Evolutionary conservation across 495 filamentous ascomycete species (phyloP).

Genomic region (Polyplosphaeria fusca): DNA sequence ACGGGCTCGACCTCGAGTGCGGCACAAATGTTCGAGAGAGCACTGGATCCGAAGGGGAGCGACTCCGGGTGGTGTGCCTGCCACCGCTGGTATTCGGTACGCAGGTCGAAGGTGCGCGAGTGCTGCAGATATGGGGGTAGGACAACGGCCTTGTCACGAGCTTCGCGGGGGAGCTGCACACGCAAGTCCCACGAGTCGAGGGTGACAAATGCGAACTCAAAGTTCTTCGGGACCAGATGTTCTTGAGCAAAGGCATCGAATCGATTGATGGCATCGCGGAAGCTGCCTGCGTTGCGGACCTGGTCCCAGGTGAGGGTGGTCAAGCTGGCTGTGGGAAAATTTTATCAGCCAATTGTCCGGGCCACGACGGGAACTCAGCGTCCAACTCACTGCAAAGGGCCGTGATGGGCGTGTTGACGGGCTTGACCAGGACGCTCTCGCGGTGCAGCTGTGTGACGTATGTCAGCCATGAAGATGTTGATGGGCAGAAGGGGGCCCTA

Average conservation of each 20-base stretch:
- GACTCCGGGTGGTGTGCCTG: constrained; percentile 97
- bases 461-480: constrained; percentile 4
- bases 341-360: constrained; percentile 20
- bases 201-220: constrained; percentile 97
- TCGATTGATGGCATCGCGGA: constrained; percentile 91
- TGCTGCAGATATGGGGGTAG: constrained; percentile 96
- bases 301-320: constrained; percentile 99
- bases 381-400: constrained; percentile 92
- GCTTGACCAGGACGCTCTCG: constrained; percentile 94
- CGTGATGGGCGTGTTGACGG: constrained; percentile 96
- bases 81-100: constrained; percentile 97
- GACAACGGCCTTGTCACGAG: constrained; percentile 94
- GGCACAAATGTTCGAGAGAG: constrained; percentile 93
- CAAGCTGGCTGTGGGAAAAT: constrained; percentile 68
- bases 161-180: constrained; percentile 94
- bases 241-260: constrained; percentile 91
- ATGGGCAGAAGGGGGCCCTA: constrained; percentile 44
- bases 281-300: constrained; percentile 91
- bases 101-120: constrained; percentile 92
- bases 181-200: constrained; percentile 98
- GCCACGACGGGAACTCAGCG: neutral
- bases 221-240: constrained; percentile 75
- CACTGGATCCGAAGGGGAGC: constrained; percentile 90
- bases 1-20: constrained; percentile 96
- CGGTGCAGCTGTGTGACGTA: constrained; percentile 68